Evolutionary conservation across 805 yeast genomes (phyloP), one percentile per base, ranked within the genome.

Genomic region (Lipomyces orientalis): DNA sequence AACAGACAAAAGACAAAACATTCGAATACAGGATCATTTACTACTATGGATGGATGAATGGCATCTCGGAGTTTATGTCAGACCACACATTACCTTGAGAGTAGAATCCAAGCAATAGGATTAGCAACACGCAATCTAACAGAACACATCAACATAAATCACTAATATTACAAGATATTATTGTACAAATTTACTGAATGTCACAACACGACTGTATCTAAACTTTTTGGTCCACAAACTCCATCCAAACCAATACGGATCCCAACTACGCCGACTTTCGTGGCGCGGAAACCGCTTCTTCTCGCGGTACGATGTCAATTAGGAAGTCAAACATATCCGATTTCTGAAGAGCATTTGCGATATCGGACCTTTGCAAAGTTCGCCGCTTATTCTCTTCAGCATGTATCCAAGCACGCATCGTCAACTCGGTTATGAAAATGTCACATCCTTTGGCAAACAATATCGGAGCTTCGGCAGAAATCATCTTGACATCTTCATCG

Each of bases 341-440:
- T 77, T 92, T 92, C 72, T 93, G 95, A 65, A 96, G 81, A 0
- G 99, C 99, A 19, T 95, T 95, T 1, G 97, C 97, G 70, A 95
- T 93, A 76, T 95, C 99, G 0, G 92, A 87, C 75, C 93, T 90
- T 78, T 95, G 99, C 67, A 95, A 81, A 4, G 99, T 95, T 68
- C 99, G 81, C 72, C 99, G 85, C 77, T 95, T 95, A 80, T 91
- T 91, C 75, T 92, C 97, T 78, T 95, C 98, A 2, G 98, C 97
- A 75, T 93, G 97, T 69, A 95, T 92, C 99, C 99, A 95, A 7
- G 99, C 98, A 66, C 99, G 84, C 97, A 95, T 93, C 14, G 99
- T 93, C 64, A 95, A 82, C 78, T 95, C 99, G 0, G 99, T 93
- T 73, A 95, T 94, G 79, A 95, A 95, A 46, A 95, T 88, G 77